These are phyloP conservation scores for Podospora bellae-mahoneyi DNA, from an alignment of 495 filamentous ascomycete species.

Conservation along the genomic window DNA sequence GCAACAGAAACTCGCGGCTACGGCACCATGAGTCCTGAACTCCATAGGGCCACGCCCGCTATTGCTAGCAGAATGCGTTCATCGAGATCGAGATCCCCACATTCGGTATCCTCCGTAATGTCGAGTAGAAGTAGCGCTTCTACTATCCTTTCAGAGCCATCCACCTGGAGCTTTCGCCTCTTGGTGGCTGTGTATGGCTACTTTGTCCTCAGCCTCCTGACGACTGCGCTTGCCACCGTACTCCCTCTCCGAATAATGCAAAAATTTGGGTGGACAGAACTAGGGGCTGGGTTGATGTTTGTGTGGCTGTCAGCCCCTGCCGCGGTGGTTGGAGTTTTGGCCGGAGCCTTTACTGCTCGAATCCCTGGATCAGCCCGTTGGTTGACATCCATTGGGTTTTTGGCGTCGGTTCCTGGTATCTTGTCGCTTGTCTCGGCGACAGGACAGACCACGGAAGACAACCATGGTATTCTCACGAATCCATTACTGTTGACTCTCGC, in stretches of 20 bases:
- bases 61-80: neutral
- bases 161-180: slow-evolving; percentile 18
- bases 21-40: slow-evolving; percentile 20
- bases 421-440: slow-evolving; percentile 18
- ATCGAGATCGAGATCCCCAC: slow-evolving; percentile 20
- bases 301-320: slow-evolving; percentile 28
- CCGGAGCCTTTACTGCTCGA: slow-evolving; percentile 17
- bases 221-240: slow-evolving; percentile 26
- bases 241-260: slow-evolving; percentile 26
- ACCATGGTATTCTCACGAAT: slow-evolving; percentile 10
- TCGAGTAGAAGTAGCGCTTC: slow-evolving; percentile 4
- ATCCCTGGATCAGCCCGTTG: slow-evolving; percentile 24
- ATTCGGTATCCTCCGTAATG: neutral
- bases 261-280: slow-evolving; percentile 24
- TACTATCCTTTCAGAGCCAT: neutral
- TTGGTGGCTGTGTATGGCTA: slow-evolving; percentile 28
- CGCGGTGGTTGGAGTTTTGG: slow-evolving; percentile 21
- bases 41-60: neutral
- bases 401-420: slow-evolving; percentile 24
- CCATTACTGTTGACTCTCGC: slow-evolving; percentile 18
- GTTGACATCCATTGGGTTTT: slow-evolving; percentile 24
- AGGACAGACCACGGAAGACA: neutral
- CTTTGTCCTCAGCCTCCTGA: slow-evolving; percentile 24
- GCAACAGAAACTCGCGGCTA: slow-evolving; percentile 15
- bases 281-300: slow-evolving; percentile 21